A percentile compares a stretch with the other conserved stretches of the same genome.
Evolutionary conservation across 2,329 filamentous ascomycete genomes (phyloP).

Genomic region (Aspergillus fructus): DNA sequence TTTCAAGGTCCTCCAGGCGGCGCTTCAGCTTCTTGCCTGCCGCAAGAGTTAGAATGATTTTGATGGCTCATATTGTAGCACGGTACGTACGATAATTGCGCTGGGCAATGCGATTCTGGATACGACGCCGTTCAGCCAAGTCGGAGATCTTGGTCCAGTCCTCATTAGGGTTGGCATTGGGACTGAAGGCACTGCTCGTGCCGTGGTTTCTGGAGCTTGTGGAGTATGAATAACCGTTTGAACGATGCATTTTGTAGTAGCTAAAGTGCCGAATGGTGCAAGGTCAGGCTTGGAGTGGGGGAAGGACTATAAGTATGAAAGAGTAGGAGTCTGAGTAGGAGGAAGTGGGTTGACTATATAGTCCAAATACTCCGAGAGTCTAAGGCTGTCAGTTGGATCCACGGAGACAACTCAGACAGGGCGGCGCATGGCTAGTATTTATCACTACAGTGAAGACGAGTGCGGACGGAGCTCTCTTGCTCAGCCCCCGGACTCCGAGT

Average conservation of each 20-base stretch:
- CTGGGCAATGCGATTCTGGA: conserved; percentile 97
- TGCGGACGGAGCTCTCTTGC: conserved; percentile 11
- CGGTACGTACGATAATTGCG: conserved; percentile 84
- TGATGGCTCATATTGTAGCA: not conserved
- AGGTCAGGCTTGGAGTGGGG: not conserved
- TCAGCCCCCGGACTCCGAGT: conserved; percentile 23
- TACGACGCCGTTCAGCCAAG: conserved; percentile 86
- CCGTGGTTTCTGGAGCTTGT: conserved; percentile 63
- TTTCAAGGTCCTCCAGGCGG: conserved; percentile 64
- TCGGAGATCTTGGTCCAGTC: conserved; percentile 99
- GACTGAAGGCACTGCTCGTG: conserved; percentile 92
- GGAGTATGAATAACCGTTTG: conserved; percentile 29
- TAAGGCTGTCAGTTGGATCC: conserved; percentile 6
- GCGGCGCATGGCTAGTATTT: conserved; percentile 18
- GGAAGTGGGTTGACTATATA: conserved; percentile 27
- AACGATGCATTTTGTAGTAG: conserved; percentile 31
- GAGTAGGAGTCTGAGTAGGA: not conserved
- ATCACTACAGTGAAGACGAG: conserved; percentile 7
- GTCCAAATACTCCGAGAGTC: not conserved
- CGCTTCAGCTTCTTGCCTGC: conserved; percentile 67
- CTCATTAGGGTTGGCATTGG: conserved; percentile 91
- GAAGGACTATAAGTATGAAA: conserved; percentile 1
- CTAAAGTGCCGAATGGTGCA: not conserved
- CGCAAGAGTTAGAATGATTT: not conserved
- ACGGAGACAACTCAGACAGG: conserved; percentile 14